A percentile compares a stretch with the other conserved stretches of the same genome.
phyloP scores from a whole-genome alignment of 2,329 filamentous ascomycete genomes.

The Aureobasidium leucospermi region DNA sequence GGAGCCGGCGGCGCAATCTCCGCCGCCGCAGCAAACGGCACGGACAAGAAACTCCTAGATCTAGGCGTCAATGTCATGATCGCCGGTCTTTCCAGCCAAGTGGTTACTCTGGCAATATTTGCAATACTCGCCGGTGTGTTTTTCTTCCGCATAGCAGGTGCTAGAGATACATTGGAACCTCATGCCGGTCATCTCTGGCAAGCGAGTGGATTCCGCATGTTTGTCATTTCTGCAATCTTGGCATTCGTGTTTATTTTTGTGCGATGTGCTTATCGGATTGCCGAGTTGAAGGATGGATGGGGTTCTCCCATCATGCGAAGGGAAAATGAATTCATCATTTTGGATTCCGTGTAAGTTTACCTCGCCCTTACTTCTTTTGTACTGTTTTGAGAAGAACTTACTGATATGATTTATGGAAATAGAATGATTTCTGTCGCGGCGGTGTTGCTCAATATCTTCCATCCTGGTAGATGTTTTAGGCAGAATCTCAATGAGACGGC shows the following conservation, averaged over 20 bases:
- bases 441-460: slow-evolving; percentile 25
- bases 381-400: too few relatives aligned
- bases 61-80: slow-evolving; percentile 51
- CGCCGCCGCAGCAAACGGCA: slow-evolving; percentile 37
- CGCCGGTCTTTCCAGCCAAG: slow-evolving; percentile 51
- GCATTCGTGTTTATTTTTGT: slow-evolving; percentile 24
- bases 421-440: slow-evolving; percentile 20
- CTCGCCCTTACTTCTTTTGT: too few relatives aligned
- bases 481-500: background rate
- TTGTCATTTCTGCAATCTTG: slow-evolving; percentile 21
- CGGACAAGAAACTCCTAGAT: slow-evolving; percentile 31
- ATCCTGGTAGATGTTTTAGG: slow-evolving; percentile 26
- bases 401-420: background rate
- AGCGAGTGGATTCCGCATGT: slow-evolving; percentile 22
- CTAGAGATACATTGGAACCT: background rate
- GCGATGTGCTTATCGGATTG: slow-evolving; percentile 25
- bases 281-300: slow-evolving; percentile 22
- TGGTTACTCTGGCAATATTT: slow-evolving; percentile 46
- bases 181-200: background rate
- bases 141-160: slow-evolving; percentile 7
- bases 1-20: slow-evolving; percentile 52
- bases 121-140: slow-evolving; percentile 35
- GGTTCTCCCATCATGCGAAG: slow-evolving; percentile 16
- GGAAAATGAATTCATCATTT: slow-evolving; percentile 17
- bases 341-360: slow-evolving; percentile 19